Percentiles rank a stretch among this genome's conserved stretches.
Conservation (phyloP, 176 grass and related monocot species). For the Guadua angustifolia region DNA sequence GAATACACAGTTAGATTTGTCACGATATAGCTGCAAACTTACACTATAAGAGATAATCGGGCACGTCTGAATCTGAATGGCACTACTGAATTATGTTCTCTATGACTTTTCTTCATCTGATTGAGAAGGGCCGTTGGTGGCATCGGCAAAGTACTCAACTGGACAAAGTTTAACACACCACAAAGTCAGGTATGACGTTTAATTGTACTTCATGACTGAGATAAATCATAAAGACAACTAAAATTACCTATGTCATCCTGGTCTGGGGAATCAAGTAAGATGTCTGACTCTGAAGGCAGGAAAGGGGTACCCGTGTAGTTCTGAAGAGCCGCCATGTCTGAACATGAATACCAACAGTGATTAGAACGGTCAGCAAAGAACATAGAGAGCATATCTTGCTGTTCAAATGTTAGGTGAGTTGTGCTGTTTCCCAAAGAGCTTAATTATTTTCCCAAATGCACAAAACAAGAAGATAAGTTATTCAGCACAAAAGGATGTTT, state of each 20-base stretch:
- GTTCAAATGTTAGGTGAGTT: not conserved
- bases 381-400: not conserved
- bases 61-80: too few species aligned
- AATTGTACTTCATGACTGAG: not conserved
- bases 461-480: not conserved
- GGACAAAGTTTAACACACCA: too few species aligned
- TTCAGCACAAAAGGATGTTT: not conserved
- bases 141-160: too few species aligned
- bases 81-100: too few species aligned
- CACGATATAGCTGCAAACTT: too few species aligned
- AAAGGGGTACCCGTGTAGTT: constrained; percentile 75
- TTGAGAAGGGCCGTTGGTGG: too few species aligned
- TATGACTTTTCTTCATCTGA: too few species aligned
- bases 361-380: not conserved
- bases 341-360: constrained; percentile 16
- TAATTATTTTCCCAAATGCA: not conserved
- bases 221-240: not conserved
- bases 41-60: too few species aligned
- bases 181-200: too few species aligned
- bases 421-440: not conserved
- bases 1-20: too few species aligned
- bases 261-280: constrained; percentile 74
- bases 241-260: constrained; percentile 77
- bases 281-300: constrained; percentile 75
- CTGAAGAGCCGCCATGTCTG: constrained; percentile 69